Conservation (phyloP, 495 filamentous ascomycete genomes). For the Trichoderma orchidacearum region DNA sequence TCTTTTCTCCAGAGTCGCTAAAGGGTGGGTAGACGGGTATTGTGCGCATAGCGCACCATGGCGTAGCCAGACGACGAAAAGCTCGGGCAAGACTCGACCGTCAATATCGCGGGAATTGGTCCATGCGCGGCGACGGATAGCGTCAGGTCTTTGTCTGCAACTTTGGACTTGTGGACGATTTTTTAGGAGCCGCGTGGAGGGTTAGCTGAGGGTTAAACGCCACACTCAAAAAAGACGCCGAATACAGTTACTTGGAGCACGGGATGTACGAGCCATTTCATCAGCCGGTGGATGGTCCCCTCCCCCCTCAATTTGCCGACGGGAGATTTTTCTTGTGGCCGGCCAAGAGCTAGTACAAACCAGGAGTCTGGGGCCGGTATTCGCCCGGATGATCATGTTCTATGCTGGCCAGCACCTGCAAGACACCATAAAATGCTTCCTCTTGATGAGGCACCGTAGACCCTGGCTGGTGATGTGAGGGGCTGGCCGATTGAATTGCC, state of each 20-base stretch:
- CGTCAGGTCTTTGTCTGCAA: neutral
- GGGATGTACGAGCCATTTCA: neutral
- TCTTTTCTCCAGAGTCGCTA: conserved; percentile 1
- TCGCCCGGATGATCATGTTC: neutral
- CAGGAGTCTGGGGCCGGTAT: neutral
- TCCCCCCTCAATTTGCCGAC: neutral
- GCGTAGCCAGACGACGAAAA: neutral
- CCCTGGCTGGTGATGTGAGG: neutral
- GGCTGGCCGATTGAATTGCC: neutral
- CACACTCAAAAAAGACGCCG: neutral
- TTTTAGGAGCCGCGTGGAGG: neutral
- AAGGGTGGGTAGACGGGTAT: neutral
- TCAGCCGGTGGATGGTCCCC: neutral
- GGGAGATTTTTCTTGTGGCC: neutral
- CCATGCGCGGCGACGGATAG: neutral
- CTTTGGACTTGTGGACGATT: neutral
- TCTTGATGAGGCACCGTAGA: neutral
- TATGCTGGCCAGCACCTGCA: neutral
- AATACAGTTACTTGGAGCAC: too few species aligned
- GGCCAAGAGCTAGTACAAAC: neutral
- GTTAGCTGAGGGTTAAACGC: neutral
- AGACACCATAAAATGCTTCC: neutral
- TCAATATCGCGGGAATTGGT: neutral
- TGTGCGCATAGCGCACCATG: neutral
- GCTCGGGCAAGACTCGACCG: neutral